A percentile compares a stretch with the other conserved stretches of the same genome.
phyloP scores from a whole-genome alignment of 257 asterid species.

The Solanum rostratum region DNA sequence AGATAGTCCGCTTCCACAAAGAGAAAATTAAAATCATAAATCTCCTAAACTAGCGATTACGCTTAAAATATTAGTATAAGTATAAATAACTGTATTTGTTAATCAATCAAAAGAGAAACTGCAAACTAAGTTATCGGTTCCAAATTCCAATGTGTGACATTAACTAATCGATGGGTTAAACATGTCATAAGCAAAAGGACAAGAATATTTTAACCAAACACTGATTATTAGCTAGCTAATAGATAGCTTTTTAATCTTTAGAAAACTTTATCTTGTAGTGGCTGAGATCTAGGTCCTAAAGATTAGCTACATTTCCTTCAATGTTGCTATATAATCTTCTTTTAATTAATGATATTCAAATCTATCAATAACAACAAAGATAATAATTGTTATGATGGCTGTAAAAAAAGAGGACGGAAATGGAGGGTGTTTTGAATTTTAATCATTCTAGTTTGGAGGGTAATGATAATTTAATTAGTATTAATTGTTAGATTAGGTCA shows the following conservation, averaged over 20 bases:
- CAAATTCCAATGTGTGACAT: not conserved
- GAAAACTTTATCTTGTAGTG: not conserved
- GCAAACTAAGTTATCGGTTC: not conserved
- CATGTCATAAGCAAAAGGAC: not conserved
- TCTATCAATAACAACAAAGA: not conserved
- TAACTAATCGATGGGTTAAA: not conserved
- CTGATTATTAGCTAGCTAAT: not conserved
- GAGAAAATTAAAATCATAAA: not conserved
- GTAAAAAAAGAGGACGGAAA: not conserved
- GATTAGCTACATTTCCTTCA: not conserved
- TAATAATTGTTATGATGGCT: not conserved
- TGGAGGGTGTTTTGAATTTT: not conserved
- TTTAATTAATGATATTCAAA: not conserved
- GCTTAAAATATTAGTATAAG: too few species aligned
- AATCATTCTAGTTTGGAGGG: not conserved
- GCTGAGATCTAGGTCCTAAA: not conserved
- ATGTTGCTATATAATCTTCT: not conserved
- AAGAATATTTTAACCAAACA: not conserved
- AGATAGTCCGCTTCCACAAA: too few species aligned
- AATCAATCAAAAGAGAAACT: not conserved
- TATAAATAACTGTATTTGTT: not conserved
- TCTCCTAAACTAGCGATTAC: not conserved
- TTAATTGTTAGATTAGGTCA: not conserved
- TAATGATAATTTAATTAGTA: not conserved
- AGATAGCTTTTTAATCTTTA: not conserved